Evolutionary conservation across 176 grass and related monocot species (phyloP), one percentile per base, ranked within the genome.

Genomic region (Eleusine coracana): DNA sequence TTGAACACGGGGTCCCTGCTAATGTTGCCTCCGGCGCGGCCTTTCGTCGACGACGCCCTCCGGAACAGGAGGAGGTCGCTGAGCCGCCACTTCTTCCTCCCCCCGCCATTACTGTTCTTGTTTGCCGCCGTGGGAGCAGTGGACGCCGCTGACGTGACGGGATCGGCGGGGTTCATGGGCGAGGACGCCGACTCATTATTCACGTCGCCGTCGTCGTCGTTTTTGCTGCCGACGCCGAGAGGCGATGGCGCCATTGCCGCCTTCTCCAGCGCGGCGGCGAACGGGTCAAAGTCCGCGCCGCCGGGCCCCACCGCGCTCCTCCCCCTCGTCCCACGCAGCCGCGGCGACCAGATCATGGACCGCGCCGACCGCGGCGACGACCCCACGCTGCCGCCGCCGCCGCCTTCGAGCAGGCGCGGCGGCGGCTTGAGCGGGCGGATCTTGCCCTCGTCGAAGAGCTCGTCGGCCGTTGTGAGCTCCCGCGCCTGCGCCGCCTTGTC

Each of bases 51-150:
- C 13, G 67, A 85, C 12, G 64, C 81, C 64, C 87, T 89, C 73
- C 93, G 91, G 85, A 99, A 99, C 39, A 99, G 85, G 49, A 99
- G 89, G 70, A 99, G n/a, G 66, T 99, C 96, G 21, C 80, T 82
- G 64, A 99, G 87, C 39, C 93, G 82, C 96, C 89, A 94, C 42
- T 89, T 99, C 87, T 89, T 91, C 82, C 82, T 90, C 27, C 17
- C 2, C 55, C 78, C 29, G 75, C 64, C 83, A 25, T 76, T 93
- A 3, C 8, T 11, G 10, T 21, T 36, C 13, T 70, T 56, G 17
- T 74, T 62, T 17, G 56, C 12, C 10, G 79, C 54, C 17, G 73
- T 27, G 1, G 44, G 7, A 8, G 44, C 10, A 46, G 70, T 40
- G 46, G 65, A 62, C 18, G 55, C 42, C 7, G 78, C 61, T 4